Evolutionary conservation across 768 basidiomycete genomes (phyloP).

Genomic region (Terana coerulea): DNA sequence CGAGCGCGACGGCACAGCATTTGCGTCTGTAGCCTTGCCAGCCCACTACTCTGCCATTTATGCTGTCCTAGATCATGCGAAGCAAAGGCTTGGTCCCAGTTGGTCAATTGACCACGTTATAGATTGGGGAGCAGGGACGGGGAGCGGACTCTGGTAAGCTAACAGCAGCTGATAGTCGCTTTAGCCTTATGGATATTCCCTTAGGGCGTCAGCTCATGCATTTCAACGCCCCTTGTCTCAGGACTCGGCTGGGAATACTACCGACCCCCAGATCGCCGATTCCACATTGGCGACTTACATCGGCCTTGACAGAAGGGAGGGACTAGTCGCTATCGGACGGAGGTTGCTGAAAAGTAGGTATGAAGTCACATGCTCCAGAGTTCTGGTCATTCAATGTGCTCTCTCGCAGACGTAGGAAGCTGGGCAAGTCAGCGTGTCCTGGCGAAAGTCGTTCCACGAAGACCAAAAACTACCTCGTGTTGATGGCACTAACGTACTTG

Average conservation of each 20-base stretch:
- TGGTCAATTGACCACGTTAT: slow-evolving; percentile 61
- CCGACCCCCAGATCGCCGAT: slow-evolving; percentile 38
- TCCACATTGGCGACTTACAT: slow-evolving; percentile 60
- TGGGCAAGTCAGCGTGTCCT: slow-evolving; percentile 43
- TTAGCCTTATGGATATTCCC: slow-evolving; percentile 3
- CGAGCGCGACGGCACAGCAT: slow-evolving; percentile 76
- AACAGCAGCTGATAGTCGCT: too few species aligned
- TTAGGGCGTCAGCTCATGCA: slow-evolving; percentile 62
- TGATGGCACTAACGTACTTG: slow-evolving; percentile 53
- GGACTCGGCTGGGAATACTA: slow-evolving; percentile 15
- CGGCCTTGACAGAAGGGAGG: slow-evolving; percentile 76
- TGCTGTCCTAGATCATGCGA: slow-evolving; percentile 68
- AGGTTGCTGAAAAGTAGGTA: slow-evolving; percentile 51
- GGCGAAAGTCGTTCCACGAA: slow-evolving; percentile 57
- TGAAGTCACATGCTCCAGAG: not conserved
- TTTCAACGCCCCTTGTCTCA: slow-evolving; percentile 45
- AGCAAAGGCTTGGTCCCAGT: slow-evolving; percentile 56
- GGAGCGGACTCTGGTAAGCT: slow-evolving; percentile 80
- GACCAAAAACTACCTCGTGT: slow-evolving; percentile 38
- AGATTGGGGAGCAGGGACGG: slow-evolving; percentile 84
- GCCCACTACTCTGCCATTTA: slow-evolving; percentile 79
- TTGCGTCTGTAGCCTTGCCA: slow-evolving; percentile 81
- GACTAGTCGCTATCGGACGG: slow-evolving; percentile 63
- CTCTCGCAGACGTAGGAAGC: slow-evolving; percentile 34
- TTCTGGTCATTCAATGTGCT: not conserved